Percentiles rank a stretch among this genome's conserved stretches.
Evolutionary conservation across 2,329 filamentous ascomycete species (phyloP).

Genomic region (Grosmannia serpens): DNA sequence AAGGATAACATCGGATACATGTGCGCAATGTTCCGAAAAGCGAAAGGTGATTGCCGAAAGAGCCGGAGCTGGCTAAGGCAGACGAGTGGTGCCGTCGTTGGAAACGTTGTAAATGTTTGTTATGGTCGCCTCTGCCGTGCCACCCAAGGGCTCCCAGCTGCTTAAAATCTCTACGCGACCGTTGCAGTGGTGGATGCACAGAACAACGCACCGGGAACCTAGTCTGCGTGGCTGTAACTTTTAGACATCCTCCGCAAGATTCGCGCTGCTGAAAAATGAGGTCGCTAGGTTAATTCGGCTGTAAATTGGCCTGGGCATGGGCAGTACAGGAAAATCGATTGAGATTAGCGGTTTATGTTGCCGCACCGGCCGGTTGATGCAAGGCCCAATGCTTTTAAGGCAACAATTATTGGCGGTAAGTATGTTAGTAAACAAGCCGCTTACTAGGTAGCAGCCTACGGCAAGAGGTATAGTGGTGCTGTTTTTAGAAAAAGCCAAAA

Average conservation of each 20-base stretch:
- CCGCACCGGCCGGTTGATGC: neutral
- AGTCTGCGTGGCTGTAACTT: conserved; percentile 1
- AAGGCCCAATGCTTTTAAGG: conserved; percentile 3
- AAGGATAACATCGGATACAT: conserved; percentile 6
- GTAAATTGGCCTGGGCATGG: neutral
- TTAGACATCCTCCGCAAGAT: neutral
- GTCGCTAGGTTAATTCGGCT: neutral
- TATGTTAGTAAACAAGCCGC: conserved; percentile 1
- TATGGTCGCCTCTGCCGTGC: neutral
- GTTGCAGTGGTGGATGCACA: conserved; percentile 2
- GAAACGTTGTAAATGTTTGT: neutral
- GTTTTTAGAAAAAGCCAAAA: neutral
- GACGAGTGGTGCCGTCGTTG: neutral
- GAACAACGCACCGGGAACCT: conserved; percentile 3
- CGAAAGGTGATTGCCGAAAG: conserved; percentile 7
- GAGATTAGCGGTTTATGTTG: neutral
- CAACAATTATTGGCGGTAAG: neutral
- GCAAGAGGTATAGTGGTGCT: conserved; percentile 1
- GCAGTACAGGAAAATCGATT: neutral
- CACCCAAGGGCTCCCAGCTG: neutral
- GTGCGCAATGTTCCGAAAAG: neutral
- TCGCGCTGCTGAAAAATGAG: conserved; percentile 1
- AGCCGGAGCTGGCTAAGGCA: neutral
- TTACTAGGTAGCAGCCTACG: neutral
- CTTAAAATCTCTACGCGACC: conserved; percentile 2